Base-by-base conservation (phyloP, 2,329 filamentous ascomycete species). In the Pyricularia pennisetigena region DNA sequence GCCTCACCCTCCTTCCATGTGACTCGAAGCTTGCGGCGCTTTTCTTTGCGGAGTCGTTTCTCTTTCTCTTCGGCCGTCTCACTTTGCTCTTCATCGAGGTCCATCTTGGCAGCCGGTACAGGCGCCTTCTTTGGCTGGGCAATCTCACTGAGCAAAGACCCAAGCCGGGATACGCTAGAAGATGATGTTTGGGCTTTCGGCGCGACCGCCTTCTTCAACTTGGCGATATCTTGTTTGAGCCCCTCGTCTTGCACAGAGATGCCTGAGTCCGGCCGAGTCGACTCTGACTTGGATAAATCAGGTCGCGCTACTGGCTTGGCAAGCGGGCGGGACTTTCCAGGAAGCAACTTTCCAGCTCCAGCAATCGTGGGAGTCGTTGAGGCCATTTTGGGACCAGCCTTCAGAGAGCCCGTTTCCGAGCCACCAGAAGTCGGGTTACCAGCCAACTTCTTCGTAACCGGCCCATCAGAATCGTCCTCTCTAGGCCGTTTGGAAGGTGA, bases 31-130 rank as follows among this genome's bases (percentile, higher is more conserved):
- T 90, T 87, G 49, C 90, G 85, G 65, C 91, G 85, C 69, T 86
- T 83, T 75, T 93, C 90, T 73, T 92, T 93, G 49, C 90, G 86
- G 4, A 92, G 79, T 12, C 91, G 86, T 73, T 87, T 90, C 1
- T 82, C 80, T 72, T 83, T 88, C 74, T 92, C 85, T 72, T 91
- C 89, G 0, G 87, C 80, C 0, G 89, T 92, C 75, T 94, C 91
- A 0, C 82, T 79, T 0, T 81, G 78, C 23, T 90, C 77, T 82
- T 82, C 10, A 77, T 79, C 30, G 75, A 80, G 59, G 71, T 76
- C 74, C 1, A 76, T 75, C 69, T 79, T 80, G 70, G 61, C 72
- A 24, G 73, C 73, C 0, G 78, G 74, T n/a, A 78, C 77, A 32
- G 79, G 80, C 12, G 74, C 72, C 69, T 87, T 86, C 71, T 87